Evolutionary conservation across 495 filamentous ascomycete species (phyloP).

Genomic region (Penicillium parvum): DNA sequence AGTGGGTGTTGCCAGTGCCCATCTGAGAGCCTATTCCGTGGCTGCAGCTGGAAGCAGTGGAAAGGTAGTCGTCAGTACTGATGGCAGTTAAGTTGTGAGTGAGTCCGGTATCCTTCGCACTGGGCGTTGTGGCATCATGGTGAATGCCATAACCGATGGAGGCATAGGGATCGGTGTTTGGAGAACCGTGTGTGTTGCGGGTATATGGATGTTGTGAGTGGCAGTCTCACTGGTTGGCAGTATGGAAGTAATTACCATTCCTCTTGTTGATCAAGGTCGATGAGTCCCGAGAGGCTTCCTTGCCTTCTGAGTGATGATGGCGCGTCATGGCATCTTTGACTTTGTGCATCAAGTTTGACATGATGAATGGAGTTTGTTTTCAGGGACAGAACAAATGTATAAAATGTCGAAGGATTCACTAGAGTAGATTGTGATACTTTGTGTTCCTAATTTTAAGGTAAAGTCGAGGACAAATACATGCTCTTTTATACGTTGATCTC

Average conservation of each 20-base stretch:
- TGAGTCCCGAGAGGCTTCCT: conserved; percentile 37
- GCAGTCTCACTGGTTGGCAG: conserved; percentile 15
- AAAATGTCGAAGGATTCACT: background rate
- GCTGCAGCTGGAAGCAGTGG: conserved; percentile 2
- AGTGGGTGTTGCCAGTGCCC: conserved; percentile 8
- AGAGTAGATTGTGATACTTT: background rate
- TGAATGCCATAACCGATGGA: no score
- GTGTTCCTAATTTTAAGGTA: background rate
- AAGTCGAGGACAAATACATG: no score
- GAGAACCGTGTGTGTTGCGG: conserved; percentile 9
- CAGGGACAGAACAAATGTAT: conserved; percentile 1
- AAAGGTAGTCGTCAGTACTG: conserved; percentile 5
- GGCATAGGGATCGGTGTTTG: background rate
- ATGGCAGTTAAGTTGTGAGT: conserved; percentile 5
- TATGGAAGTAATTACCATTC: conserved; percentile 8
- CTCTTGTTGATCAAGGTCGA: conserved; percentile 39
- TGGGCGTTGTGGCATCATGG: no score
- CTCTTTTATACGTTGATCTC: no score
- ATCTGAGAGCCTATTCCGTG: background rate
- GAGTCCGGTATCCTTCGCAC: conserved; percentile 4
- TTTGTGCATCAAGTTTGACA: conserved; percentile 68
- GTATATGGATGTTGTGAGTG: conserved; percentile 47
- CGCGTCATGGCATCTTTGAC: conserved; percentile 63
- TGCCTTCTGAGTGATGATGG: conserved; percentile 26
- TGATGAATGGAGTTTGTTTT: conserved; percentile 32